Base-by-base conservation (phyloP, 805 yeast genomes). In the Candida argentea region DNA sequence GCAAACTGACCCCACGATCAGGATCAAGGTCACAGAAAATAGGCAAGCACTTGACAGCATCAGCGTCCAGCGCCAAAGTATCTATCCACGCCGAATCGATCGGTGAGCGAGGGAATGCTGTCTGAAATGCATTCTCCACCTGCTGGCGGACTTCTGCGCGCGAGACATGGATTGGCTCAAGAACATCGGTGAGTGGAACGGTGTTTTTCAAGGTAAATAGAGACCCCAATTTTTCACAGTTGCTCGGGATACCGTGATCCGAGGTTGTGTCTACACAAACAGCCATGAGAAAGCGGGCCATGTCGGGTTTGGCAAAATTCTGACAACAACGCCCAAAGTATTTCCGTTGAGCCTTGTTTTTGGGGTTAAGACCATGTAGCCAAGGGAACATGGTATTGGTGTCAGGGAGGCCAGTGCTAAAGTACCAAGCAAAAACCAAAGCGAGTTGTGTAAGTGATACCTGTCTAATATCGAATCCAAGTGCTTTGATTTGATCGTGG, bases 381-480 rank as follows among this genome's bases (percentile, higher is more conserved):
- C 95, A 86, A 1, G 96, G 96, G 42, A 86, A 87, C 66, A 87
- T 71, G 7, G 45, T 44, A 14, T 63, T 67, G 12, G 87, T 77
- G 3, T 69, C 70, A 0, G 95, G 94, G 4, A 61, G 44, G 1
- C 55, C 52, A 12, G 42, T 40, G 38, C 53, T 49, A 37, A 61
- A 61, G 38, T 61, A 61, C 57, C 61, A 57, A 12, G 34, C 29
- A 32, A 61, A 58, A 0, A 59, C 46, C 1, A 43, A 42, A 8
- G 20, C 14, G 30, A 34, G 26, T 28, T 43, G 27, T 6, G 24
- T 22, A 5, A 29, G 18, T 10, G 38, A 11, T 4, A 50, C 17
- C 8, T 25, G 14, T 22, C 40, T 46, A 8, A 52, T 38, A 6
- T 14, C 23, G 23, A 28, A 22, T 17, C 19, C 21, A 8, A 23